Conservation (phyloP, 2,329 filamentous ascomycete genomes). For the Fusarium sp. region DNA sequence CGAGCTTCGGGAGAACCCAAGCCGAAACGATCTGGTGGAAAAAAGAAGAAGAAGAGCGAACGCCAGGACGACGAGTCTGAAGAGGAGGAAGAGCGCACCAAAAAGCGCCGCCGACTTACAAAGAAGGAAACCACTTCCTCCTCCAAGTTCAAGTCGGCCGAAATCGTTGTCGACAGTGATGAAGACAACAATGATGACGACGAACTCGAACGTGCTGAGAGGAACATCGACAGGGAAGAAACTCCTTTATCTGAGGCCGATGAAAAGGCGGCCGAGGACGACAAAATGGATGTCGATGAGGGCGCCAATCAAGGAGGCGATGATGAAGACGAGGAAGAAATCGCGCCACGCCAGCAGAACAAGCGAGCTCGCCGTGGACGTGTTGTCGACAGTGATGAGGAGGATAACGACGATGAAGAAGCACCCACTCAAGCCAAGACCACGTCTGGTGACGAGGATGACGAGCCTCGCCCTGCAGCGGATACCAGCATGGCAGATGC, state of each 20-base stretch:
- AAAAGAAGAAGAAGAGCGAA: conserved; percentile 56
- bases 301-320: conserved; percentile 53
- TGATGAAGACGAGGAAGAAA: conserved; percentile 65
- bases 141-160: conserved; percentile 85
- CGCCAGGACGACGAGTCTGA: conserved; percentile 59
- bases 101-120: conserved; percentile 71
- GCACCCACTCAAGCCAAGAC: conserved; percentile 33
- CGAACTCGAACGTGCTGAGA: conserved; percentile 61
- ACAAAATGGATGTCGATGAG: conserved; percentile 67
- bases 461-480: conserved; percentile 46
- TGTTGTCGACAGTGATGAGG: conserved; percentile 68
- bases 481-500: conserved; percentile 59
- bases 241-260: conserved; percentile 55
- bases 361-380: conserved; percentile 64
- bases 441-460: conserved; percentile 44
- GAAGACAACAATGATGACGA: conserved; percentile 57
- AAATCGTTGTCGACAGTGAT: conserved; percentile 83
- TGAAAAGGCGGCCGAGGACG: conserved; percentile 54
- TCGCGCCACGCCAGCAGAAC: conserved; percentile 56
- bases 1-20: conserved; percentile 57
- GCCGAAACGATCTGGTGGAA: conserved; percentile 64
- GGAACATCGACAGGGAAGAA: conserved; percentile 54
- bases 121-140: conserved; percentile 55
- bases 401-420: conserved; percentile 52
- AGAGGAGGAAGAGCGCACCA: conserved; percentile 62